Evolutionary conservation across 1,139 yeast species (phyloP), one percentile per base, ranked within the genome.

Genomic region (Saccharomyces hybrid): DNA sequence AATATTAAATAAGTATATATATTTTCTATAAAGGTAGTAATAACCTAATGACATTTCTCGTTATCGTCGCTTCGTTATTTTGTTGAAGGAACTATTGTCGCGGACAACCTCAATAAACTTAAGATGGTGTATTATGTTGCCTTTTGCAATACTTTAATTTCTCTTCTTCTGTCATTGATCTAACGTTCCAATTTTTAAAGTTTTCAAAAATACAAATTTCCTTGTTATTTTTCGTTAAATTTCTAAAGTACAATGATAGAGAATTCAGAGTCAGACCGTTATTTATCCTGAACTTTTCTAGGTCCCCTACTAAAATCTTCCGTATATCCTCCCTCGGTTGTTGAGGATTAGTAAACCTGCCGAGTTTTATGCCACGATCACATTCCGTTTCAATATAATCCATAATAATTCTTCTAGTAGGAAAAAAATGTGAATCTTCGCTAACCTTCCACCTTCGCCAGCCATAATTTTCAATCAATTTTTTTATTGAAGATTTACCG

Each of bases 371-470:
- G 13, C 72, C 71, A 25, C 70, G 53, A 54, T 63, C 62, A 56
- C 63, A 56, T 59, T 66, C 70, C 52, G 65, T 60, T 61, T 72
- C 67, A 56, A 71, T 61, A 63, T 67, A 64, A 60, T 69, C 64
- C 65, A 65, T 61, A 54, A 65, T 60, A 48, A 69, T 66, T 52
- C 72, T 61, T 53, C 73, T 63, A 8, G 72, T 70, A 5, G 73
- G 73, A 49, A 70, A 70, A 50, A 70, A 70, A 56, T 70, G 73
- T 1, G 73, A 70, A 57, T 70, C 73, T 7, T 68, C 72, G 49
- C 66, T 63, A 1, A 70, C 73, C 55, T 70, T 70, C 73, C 73
- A 70, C 20, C 72, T 63, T 50, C 73, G 61, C 64, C 66, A 68
- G 5, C 73, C 73, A 54, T 66, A 69, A 23, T 60, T 63, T 48